Base-by-base conservation (phyloP, 345 rosid genomes). In the Zanthoxylum bungeanum region DNA sequence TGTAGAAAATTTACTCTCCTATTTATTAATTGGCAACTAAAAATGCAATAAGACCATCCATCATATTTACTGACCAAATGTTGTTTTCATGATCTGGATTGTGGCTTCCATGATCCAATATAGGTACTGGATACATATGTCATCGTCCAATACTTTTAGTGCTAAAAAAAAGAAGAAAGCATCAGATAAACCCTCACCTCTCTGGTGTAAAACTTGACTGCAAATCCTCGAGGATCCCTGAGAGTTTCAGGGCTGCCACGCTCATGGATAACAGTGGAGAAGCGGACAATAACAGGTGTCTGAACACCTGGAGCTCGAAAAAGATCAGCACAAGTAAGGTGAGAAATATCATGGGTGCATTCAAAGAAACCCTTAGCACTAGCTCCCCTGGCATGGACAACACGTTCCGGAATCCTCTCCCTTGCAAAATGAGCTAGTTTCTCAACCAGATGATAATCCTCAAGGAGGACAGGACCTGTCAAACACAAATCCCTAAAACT, bases 281-380 rank as follows among this genome's bases (percentile, higher is more conserved):
- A 95, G 33, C 99, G 98, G 60, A 91, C 90, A 60, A 95, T 92
- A 25, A 95, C 86, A 68, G 98, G 98, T 2, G 99, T 95, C 86
- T 95, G 97, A 58, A 85, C 97, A 36, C 97, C 93, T 22, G 98
- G 91, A 22, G 93, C 90, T 25, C 98, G 89, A 14, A 95, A 97
- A 76, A 95, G 92, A 82, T 95, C 99, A 64, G 99, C 99, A 72
- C 91, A 91, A 16, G 96, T 80, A 56, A 91, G 88, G 58, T 82
- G 62, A 36, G 98, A 83, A 75, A 95, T 80, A 75, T 91, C 97
- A 79, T 92, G 99, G 50, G 98, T 92, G 74, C 89, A 93, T 85
- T 95, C 97, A 73, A 95, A 95, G 87, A 95, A 95, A 67, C 97
- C 99, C 84, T 94, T 94, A 9, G 97, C 97, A 79, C 98, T 94